These are phyloP conservation scores for Rhizopus arrhizus DNA, from an alignment of 371 early-diverging fungal species.

Conservation along the genomic window DNA sequence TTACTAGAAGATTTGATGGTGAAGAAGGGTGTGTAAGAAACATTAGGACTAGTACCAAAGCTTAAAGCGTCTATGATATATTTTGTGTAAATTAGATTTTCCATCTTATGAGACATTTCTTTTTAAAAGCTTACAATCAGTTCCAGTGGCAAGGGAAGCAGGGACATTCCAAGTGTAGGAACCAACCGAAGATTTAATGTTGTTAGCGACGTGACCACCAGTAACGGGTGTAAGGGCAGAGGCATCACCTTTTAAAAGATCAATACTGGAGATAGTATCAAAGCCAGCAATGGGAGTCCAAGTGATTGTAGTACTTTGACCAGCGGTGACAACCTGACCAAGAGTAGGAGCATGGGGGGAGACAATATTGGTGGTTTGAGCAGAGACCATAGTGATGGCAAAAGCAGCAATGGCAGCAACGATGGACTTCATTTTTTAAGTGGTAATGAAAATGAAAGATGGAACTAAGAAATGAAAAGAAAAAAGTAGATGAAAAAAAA, in stretches of 20 bases:
- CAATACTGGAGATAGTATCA: conserved; percentile 40
- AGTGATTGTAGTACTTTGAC: conserved; percentile 34
- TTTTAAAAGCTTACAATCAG: conserved; percentile 44
- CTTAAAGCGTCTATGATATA: conserved; percentile 14
- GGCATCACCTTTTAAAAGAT: conserved; percentile 32
- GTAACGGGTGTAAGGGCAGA: conserved; percentile 16
- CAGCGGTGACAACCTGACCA: conserved; percentile 41
- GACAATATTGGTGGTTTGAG: conserved; percentile 27
- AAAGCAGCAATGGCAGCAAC: conserved; percentile 42
- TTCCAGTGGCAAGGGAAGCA: conserved; percentile 33
- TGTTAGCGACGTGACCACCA: conserved; percentile 23
- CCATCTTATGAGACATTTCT: not conserved
- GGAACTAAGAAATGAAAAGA: conserved; percentile 2
- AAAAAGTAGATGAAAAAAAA: not conserved
- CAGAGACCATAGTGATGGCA: conserved; percentile 38
- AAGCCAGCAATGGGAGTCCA: conserved; percentile 38
- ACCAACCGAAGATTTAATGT: conserved; percentile 35
- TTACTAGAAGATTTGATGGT: conserved; percentile 37
- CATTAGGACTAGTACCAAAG: conserved; percentile 35
- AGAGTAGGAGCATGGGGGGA: conserved; percentile 38
- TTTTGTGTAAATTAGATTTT: not conserved
- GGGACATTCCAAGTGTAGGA: conserved; percentile 46
- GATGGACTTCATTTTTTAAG: conserved; percentile 33
- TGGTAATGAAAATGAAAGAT: conserved; percentile 7
- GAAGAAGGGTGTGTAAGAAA: conserved; percentile 44